phyloP scores from a whole-genome alignment of 257 asterid species.

The Ajuga chamaepitys region DNA sequence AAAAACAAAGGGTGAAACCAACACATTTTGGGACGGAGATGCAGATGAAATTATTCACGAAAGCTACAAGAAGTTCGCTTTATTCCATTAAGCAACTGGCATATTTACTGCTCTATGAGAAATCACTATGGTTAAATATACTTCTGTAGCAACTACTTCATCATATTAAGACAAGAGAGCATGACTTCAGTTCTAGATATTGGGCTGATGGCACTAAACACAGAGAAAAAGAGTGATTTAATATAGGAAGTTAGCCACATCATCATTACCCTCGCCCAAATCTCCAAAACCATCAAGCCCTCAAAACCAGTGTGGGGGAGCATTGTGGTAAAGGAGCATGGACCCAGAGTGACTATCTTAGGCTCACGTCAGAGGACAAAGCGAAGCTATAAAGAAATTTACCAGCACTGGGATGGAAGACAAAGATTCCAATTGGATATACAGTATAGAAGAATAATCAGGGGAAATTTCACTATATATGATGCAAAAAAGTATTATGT shows the following conservation, averaged over 20 bases:
- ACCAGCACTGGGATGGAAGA: background rate
- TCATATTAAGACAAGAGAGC: background rate
- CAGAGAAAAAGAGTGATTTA: background rate
- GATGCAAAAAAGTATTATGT: background rate
- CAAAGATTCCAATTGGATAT: background rate
- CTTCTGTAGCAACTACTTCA: background rate
- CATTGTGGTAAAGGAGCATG: background rate
- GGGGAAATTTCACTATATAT: background rate
- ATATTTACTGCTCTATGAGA: background rate
- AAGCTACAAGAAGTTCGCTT: background rate
- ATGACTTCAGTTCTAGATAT: background rate
- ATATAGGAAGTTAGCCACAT: background rate
- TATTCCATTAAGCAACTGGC: background rate
- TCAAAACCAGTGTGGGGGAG: background rate
- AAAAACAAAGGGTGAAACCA: no score
- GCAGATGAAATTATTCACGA: background rate
- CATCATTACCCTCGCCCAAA: background rate
- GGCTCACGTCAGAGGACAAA: background rate
- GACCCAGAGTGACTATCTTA: background rate
- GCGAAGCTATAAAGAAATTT: background rate
- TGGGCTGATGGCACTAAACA: background rate
- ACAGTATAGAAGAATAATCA: background rate
- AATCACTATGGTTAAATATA: background rate
- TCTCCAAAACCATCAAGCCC: background rate
- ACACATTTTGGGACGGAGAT: no score